Evolutionary conservation across 148 eudicot species (phyloP).

Genomic region (Vaccinium corymbosum): DNA sequence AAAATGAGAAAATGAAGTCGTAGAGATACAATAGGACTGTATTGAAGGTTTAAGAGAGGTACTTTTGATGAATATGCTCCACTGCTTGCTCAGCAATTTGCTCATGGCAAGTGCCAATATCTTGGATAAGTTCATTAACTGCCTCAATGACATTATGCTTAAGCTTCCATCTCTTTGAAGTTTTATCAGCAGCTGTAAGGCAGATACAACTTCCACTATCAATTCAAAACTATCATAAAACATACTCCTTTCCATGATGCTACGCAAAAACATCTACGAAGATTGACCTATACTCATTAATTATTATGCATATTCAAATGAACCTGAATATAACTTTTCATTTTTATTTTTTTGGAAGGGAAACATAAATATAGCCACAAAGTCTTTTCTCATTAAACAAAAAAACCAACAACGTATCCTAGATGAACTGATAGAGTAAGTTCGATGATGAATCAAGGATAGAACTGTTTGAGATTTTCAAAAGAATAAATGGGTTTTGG

Average conservation of each 20-base stretch:
- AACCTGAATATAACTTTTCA: not conserved
- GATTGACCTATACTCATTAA: not conserved
- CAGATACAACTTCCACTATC: constrained; percentile 17
- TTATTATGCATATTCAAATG: not conserved
- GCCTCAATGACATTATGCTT: constrained; percentile 98
- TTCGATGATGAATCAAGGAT: not conserved
- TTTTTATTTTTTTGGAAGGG: too few relatives aligned
- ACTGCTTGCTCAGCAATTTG: constrained; percentile 99
- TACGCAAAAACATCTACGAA: not conserved
- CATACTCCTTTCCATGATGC: not conserved
- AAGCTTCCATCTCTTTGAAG: constrained; percentile 63
- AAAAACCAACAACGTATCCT: not conserved
- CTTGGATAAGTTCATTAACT: constrained; percentile 93
- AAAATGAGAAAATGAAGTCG: not conserved
- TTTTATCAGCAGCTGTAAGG: constrained; percentile 81
- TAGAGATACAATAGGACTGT: not conserved
- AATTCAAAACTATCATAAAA: not conserved
- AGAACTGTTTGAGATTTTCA: not conserved
- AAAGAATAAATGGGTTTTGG: too few relatives aligned
- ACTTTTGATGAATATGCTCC: constrained; percentile 99
- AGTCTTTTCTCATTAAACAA: not conserved
- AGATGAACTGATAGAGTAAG: not conserved
- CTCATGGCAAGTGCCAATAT: constrained; percentile 88
- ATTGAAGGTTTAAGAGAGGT: constrained; percentile 14
- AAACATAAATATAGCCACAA: not conserved